Evolutionary conservation across 768 basidiomycete genomes (phyloP).

Genomic region (Sutorius australiensis): DNA sequence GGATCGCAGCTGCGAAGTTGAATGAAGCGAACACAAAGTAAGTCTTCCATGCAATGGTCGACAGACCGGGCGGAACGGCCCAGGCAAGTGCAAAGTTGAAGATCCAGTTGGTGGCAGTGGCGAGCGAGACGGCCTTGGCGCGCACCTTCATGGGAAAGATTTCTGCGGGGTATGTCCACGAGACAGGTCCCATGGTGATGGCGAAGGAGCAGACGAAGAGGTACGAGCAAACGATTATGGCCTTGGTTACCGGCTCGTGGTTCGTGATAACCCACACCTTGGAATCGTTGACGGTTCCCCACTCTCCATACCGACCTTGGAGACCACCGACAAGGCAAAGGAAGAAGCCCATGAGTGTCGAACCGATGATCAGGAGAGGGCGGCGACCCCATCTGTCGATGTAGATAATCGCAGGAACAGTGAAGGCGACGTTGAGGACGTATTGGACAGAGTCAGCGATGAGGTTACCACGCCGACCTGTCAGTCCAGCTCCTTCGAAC

Average conservation of each 20-base stretch:
- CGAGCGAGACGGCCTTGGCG: conserved; percentile 52
- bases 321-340: conserved; percentile 75
- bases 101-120: conserved; percentile 49
- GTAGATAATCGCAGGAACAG: conserved; percentile 50
- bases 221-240: conserved; percentile 74
- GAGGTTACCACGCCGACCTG: conserved; percentile 67
- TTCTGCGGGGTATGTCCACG: conserved; percentile 73
- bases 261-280: conserved; percentile 59
- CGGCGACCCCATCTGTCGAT: conserved; percentile 80
- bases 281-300: conserved; percentile 45
- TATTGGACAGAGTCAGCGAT: conserved; percentile 70
- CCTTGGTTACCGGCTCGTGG: conserved; percentile 57
- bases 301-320: conserved; percentile 62
- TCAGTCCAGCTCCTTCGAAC: conserved; percentile 74
- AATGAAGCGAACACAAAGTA: conserved; percentile 79
- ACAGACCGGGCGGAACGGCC: conserved; percentile 69
- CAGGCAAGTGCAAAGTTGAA: conserved; percentile 76
- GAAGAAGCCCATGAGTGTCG: conserved; percentile 70
- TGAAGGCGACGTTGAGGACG: conserved; percentile 39
- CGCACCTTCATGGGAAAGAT: conserved; percentile 67
- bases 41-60: conserved; percentile 66
- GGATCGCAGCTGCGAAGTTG: conserved; percentile 69
- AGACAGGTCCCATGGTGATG: conserved; percentile 72
- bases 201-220: conserved; percentile 74
- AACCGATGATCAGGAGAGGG: conserved; percentile 66